Conservation (phyloP, 1,284 basidiomycete species). For the Leccinum fallax region DNA sequence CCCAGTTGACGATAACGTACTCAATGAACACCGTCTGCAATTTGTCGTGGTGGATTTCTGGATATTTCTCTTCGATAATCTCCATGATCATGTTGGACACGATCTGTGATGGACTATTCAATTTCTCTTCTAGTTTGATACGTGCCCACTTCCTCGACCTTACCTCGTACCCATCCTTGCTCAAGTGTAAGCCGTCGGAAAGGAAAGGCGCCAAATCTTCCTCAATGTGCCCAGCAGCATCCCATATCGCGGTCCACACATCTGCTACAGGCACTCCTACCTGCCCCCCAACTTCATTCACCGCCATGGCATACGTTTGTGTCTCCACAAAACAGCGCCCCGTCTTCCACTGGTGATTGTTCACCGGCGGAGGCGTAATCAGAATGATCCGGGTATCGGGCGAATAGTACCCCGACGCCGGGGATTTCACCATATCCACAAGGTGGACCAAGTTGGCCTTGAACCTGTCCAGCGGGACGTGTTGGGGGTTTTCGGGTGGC, state of each 20-base stretch:
- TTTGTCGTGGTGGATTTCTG: constrained; percentile 68
- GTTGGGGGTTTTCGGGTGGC: constrained; percentile 57
- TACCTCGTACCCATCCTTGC: constrained; percentile 69
- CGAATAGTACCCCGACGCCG: constrained; percentile 66
- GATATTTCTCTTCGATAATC: constrained; percentile 58
- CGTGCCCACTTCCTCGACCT: not conserved
- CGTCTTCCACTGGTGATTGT: constrained; percentile 52
- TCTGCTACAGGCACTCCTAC: constrained; percentile 65
- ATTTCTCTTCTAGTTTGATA: not conserved
- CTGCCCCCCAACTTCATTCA: constrained; percentile 58
- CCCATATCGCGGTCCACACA: constrained; percentile 68
- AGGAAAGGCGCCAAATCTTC: constrained; percentile 49
- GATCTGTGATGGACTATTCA: constrained; percentile 47
- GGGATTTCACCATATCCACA: constrained; percentile 60
- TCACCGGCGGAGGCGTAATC: constrained; percentile 84
- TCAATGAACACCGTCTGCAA: constrained; percentile 54
- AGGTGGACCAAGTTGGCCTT: constrained; percentile 65
- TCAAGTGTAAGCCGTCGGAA: constrained; percentile 80
- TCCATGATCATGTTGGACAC: constrained; percentile 64
- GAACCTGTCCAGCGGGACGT: constrained; percentile 74
- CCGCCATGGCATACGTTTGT: constrained; percentile 68
- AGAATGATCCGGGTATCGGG: constrained; percentile 78
- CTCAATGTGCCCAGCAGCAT: constrained; percentile 63
- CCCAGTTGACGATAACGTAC: constrained; percentile 38
- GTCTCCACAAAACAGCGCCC: constrained; percentile 68